Percentiles rank a stretch among this genome's conserved stretches.
Conservation (phyloP, 768 basidiomycete species). For the Calocybe indica region DNA sequence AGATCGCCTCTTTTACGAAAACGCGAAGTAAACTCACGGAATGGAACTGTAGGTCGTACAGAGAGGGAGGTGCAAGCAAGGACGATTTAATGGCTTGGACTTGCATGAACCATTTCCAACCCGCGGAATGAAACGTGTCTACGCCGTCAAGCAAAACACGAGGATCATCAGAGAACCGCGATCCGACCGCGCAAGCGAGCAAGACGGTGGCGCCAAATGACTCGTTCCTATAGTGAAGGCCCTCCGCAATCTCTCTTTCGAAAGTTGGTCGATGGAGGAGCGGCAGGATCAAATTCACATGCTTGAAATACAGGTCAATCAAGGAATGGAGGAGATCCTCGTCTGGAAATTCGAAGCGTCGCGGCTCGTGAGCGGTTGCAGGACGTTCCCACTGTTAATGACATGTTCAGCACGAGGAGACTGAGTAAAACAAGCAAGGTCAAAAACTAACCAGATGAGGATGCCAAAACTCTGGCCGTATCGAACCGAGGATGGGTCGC, state of each 20-base stretch:
- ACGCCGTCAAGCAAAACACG: slow-evolving; percentile 40
- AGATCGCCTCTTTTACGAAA: neutral
- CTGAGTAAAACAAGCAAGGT: too few relatives aligned
- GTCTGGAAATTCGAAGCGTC: slow-evolving; percentile 41
- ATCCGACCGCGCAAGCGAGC: slow-evolving; percentile 65
- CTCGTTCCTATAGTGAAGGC: slow-evolving; percentile 42
- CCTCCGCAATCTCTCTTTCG: slow-evolving; percentile 39
- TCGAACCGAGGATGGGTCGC: slow-evolving; percentile 10
- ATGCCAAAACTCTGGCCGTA: slow-evolving; percentile 33
- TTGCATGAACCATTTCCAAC: slow-evolving; percentile 68
- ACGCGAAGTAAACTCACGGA: slow-evolving; percentile 28
- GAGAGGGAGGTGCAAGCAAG: slow-evolving; percentile 54
- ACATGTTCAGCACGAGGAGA: too few relatives aligned
- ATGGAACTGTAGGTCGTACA: slow-evolving; percentile 75
- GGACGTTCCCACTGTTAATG: slow-evolving; percentile 30
- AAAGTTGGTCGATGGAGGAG: slow-evolving; percentile 74
- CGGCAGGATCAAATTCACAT: slow-evolving; percentile 53
- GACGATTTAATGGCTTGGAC: slow-evolving; percentile 59
- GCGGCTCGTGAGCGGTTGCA: slow-evolving; percentile 6
- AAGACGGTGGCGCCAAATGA: slow-evolving; percentile 57
- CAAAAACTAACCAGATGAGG: slow-evolving; percentile 23
- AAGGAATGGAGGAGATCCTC: slow-evolving; percentile 44
- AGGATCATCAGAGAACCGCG: slow-evolving; percentile 53
- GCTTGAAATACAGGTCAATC: slow-evolving; percentile 58
- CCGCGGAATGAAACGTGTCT: slow-evolving; percentile 37